Evolutionary conservation across 768 basidiomycete genomes (phyloP).

Genomic region (Kwoniella heveanensis): DNA sequence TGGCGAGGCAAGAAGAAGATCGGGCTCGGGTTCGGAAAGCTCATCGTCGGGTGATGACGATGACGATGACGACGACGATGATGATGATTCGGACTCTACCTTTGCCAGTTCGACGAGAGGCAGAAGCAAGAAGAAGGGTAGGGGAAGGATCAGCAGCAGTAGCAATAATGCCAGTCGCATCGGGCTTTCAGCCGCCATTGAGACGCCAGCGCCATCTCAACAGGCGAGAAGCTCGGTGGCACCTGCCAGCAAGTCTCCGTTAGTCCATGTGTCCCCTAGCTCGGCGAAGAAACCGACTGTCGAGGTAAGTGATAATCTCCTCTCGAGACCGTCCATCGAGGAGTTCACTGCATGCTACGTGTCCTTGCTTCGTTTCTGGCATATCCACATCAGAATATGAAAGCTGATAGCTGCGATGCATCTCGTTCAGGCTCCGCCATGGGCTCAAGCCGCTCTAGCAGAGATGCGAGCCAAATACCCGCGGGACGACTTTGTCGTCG

Average conservation of each 20-base stretch:
- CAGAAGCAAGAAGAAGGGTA: constrained; percentile 11
- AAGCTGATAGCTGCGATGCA: background rate
- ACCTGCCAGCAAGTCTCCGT: background rate
- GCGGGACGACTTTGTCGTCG: constrained; percentile 79
- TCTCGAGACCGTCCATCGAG: background rate
- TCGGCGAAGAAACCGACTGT: background rate
- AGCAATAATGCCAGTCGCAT: background rate
- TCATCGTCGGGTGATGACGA: constrained; percentile 6
- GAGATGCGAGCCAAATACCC: constrained; percentile 72
- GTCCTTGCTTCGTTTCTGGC: too few relatives aligned
- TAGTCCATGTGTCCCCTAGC: background rate
- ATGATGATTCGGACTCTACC: constrained; percentile 32
- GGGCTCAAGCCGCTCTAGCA: constrained; percentile 71
- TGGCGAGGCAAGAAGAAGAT: background rate
- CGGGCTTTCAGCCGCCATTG: background rate
- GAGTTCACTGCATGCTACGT: too few relatives aligned
- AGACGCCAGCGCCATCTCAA: background rate
- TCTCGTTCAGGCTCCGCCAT: constrained; percentile 63
- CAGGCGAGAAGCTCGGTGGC: background rate
- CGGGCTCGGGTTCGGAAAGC: background rate
- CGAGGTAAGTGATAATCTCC: constrained; percentile 8
- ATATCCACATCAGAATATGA: too few relatives aligned
- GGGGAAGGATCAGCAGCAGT: background rate
- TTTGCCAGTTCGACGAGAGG: constrained; percentile 17
- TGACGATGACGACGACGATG: constrained; percentile 28